phyloP scores from a whole-genome alignment of 495 filamentous ascomycete genomes.

The Talaromyces liani region DNA sequence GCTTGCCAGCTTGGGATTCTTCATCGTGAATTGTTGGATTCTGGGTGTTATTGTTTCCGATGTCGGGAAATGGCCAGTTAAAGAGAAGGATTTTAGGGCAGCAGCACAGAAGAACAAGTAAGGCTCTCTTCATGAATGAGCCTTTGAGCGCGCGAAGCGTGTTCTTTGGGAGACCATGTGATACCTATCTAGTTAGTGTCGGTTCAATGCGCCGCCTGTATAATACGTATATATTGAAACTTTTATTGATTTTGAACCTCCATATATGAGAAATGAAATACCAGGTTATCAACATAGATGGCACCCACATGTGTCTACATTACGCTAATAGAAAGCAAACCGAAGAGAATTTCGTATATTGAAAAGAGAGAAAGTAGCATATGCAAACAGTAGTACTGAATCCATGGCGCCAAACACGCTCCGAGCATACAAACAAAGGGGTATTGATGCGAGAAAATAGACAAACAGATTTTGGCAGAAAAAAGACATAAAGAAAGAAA shows the following conservation, averaged over 20 bases:
- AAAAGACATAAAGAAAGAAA: neutral
- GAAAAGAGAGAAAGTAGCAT: neutral
- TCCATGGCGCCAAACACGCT: slow-evolving; percentile 1
- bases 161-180: no score
- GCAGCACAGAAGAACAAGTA: neutral
- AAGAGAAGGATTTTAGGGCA: neutral
- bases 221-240: neutral
- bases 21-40: slow-evolving; percentile 79
- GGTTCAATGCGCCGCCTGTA: no score
- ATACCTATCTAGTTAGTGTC: no score
- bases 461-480: neutral
- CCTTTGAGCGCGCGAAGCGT: no score
- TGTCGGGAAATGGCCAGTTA: slow-evolving; percentile 25
- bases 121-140: neutral
- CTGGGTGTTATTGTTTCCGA: slow-evolving; percentile 72
- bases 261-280: neutral
- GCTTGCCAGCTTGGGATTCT: slow-evolving; percentile 67
- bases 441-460: slow-evolving; percentile 10
- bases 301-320: neutral
- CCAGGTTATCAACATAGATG: neutral
- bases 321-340: neutral
- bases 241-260: neutral
- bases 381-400: neutral
- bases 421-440: slow-evolving; percentile 5
- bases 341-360: neutral